Evolutionary conservation across 495 filamentous ascomycete species (phyloP), one percentile per base, ranked within the genome.

Genomic region (Talaromyces ruber): DNA sequence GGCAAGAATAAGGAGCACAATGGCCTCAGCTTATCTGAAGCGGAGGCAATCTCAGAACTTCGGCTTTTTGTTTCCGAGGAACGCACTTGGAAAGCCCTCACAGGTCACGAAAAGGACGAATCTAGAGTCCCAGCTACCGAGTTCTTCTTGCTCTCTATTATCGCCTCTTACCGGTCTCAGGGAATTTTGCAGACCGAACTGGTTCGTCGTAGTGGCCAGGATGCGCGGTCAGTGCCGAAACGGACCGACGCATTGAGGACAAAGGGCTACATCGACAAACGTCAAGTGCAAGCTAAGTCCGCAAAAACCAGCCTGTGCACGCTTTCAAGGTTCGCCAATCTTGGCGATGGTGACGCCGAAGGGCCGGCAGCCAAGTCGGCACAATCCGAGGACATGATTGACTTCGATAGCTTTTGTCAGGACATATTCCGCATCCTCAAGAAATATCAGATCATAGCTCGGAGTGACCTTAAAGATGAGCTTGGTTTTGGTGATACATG

Each of bases 251-350:
- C 79, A 1, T 80, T 97, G 21, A 82, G 83, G 22, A 77, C 79
- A 60, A 89, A 88, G 67, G 93, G 93, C 8, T 95, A 96, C 70
- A 91, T 97, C 53, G 86, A 86, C 39, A 97, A 97, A 72, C 82
- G 84, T 37, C 80, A 82, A 0, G 79, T 93, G 5, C 79, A 90
- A 30, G 79, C 84, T 21, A 83, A 79, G 56, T 79, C 82, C 24
- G 75, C 81, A 45, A 84, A 85, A 57, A 94, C 92, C 0, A 93
- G 88, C 71, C 63, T 84, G 2, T 82, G 79, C 30, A 88, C 81
- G 57, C 82, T 93, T 47, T 81, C 76, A 55, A 81, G 78, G 65
- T 93, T 88, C 66, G 26, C 59, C 11, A 28, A 22, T 60, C 2
- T 24, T 30, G 43, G 18, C 24, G 39, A 28, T 8, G 72, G 82